These are phyloP conservation scores for Hymenoscyphus linearis DNA, from an alignment of 2,329 filamentous ascomycete species.

Conservation along the genomic window DNA sequence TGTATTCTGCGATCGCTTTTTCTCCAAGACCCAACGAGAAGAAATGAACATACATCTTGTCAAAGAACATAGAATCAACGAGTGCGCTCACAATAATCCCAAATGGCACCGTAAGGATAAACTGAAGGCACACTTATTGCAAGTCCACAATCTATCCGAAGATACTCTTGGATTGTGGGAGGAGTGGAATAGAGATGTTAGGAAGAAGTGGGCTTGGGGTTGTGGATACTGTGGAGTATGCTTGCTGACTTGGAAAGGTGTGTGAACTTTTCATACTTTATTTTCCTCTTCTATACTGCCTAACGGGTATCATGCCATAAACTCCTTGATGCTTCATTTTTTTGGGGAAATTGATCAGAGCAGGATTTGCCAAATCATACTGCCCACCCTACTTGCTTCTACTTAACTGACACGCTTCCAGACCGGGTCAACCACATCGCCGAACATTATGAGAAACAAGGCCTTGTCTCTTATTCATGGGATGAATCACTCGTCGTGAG, in stretches of 20 bases:
- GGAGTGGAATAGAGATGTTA: slow-evolving; percentile 15
- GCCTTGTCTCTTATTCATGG: slow-evolving; percentile 13
- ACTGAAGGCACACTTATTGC: slow-evolving; percentile 21
- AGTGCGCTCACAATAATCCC: slow-evolving; percentile 13
- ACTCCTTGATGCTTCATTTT: neutral
- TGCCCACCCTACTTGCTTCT: neutral
- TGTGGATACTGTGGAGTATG: slow-evolving; percentile 24
- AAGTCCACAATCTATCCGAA: slow-evolving; percentile 17
- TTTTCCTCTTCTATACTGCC: neutral
- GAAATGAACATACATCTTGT: slow-evolving; percentile 17
- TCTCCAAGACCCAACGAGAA: slow-evolving; percentile 3
- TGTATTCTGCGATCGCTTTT: slow-evolving; percentile 14
- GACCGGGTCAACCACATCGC: slow-evolving; percentile 21
- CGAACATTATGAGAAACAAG: slow-evolving; percentile 24
- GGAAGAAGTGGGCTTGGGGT: slow-evolving; percentile 22
- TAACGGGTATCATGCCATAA: neutral
- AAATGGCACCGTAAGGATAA: slow-evolving; percentile 22
- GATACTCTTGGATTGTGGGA: slow-evolving; percentile 13
- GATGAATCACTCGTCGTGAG: slow-evolving; percentile 19
- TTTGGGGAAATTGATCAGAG: too few relatives aligned
- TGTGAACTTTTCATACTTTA: slow-evolving; percentile 5
- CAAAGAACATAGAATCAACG: slow-evolving; percentile 16
- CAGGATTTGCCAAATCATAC: neutral
- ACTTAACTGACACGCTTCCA: slow-evolving; percentile 1
- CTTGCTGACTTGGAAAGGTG: slow-evolving; percentile 22